Percentiles rank a stretch among this genome's conserved stretches.
phyloP scores from a whole-genome alignment of 2,329 filamentous ascomycete species.

The Talaromyces verruculosus region DNA sequence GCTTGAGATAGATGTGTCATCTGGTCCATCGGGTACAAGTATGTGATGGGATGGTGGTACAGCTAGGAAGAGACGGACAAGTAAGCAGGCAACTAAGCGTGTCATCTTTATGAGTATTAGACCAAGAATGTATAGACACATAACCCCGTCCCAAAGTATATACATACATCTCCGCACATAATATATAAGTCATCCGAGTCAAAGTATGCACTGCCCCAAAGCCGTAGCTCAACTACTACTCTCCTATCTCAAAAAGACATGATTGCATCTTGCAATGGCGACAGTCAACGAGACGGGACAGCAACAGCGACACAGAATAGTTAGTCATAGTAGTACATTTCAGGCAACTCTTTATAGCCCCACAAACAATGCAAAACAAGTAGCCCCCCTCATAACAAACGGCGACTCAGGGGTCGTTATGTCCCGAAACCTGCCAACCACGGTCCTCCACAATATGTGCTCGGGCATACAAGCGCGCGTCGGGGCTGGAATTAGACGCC shows the following conservation, averaged over 20 bases:
- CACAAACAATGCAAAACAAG: conserved; percentile 2
- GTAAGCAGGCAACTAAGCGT: neutral
- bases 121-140: neutral
- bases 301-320: neutral
- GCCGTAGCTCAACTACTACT: neutral
- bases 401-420: neutral
- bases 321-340: conserved; percentile 4
- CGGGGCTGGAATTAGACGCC: neutral
- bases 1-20: neutral
- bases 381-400: neutral
- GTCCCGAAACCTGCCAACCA: neutral
- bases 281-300: neutral
- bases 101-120: neutral
- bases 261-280: neutral
- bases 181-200: neutral
- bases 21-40: neutral
- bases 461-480: neutral
- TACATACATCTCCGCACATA: neutral
- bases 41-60: neutral
- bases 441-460: neutral
- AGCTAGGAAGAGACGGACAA: neutral
- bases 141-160: neutral
- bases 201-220: conserved; percentile 5
- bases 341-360: conserved; percentile 3
- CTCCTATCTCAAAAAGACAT: neutral